Evolutionary conservation across 1,139 yeast genomes (phyloP).

Genomic region (Pneumocystis murina): DNA sequence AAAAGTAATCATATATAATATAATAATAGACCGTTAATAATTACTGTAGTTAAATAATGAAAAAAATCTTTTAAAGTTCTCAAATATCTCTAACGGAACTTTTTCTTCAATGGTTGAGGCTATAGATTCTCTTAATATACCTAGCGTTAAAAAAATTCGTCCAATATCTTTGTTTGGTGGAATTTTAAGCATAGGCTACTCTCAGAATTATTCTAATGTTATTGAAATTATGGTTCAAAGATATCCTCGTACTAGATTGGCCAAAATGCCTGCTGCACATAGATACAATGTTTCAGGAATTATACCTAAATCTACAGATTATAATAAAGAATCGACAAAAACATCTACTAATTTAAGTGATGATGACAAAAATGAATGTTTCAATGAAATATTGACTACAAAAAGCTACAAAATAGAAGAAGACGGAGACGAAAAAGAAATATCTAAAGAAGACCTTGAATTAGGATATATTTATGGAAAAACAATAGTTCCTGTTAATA

Average conservation of each 20-base stretch:
- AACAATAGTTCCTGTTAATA: conserved; percentile 37
- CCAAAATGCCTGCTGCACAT: conserved; percentile 5
- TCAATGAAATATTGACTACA: conserved; percentile 8
- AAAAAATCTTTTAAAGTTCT: conserved; percentile 6
- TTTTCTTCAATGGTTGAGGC: conserved; percentile 18
- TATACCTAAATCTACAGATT: conserved; percentile 5
- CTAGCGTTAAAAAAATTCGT: conserved; percentile 13
- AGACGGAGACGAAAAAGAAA: conserved; percentile 20
- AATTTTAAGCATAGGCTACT: conserved; percentile 16
- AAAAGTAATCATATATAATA: conserved; percentile 15
- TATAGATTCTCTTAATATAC: conserved; percentile 6
- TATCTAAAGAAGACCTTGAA: conserved; percentile 23
- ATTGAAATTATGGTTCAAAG: conserved; percentile 18
- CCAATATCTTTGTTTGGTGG: conserved; percentile 17
- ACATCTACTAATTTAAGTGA: conserved; percentile 16
- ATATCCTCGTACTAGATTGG: conserved; percentile 20
- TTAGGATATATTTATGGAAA: conserved; percentile 58
- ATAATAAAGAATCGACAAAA: not conserved
- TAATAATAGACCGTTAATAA: conserved; percentile 17
- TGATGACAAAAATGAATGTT: conserved; percentile 15
- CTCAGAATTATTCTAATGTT: conserved; percentile 12
- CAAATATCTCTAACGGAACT: conserved; percentile 10
- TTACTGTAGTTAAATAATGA: conserved; percentile 17
- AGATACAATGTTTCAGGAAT: conserved; percentile 20
- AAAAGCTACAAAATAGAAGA: conserved; percentile 30